Conservation (phyloP, 2,329 filamentous ascomycete genomes). For the Blumeria hordei region DNA sequence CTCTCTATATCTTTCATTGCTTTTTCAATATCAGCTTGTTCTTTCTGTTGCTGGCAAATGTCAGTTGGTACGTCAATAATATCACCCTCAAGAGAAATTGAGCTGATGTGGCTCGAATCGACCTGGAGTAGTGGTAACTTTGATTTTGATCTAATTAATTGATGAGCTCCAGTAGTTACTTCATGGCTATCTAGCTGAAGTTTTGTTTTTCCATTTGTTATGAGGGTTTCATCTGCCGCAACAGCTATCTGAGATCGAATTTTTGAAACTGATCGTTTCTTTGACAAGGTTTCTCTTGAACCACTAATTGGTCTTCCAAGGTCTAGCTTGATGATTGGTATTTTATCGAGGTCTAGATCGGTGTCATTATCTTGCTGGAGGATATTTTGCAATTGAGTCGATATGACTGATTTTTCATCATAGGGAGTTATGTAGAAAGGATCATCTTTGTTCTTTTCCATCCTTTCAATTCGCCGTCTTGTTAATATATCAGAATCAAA, state of each 20-base stretch:
- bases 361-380: slow-evolving; percentile 47
- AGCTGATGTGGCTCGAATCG: slow-evolving; percentile 60
- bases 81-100: slow-evolving; percentile 41
- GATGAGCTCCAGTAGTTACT: slow-evolving; percentile 22
- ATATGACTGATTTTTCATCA: slow-evolving; percentile 27
- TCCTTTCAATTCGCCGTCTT: slow-evolving; percentile 48
- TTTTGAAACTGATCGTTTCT: slow-evolving; percentile 17
- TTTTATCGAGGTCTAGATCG: slow-evolving; percentile 74
- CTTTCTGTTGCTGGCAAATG: slow-evolving; percentile 41
- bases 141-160: slow-evolving; percentile 26
- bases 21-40: slow-evolving; percentile 71
- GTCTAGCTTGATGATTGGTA: slow-evolving; percentile 85
- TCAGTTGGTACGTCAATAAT: slow-evolving; percentile 20
- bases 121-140: slow-evolving; percentile 54
- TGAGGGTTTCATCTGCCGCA: slow-evolving; percentile 49
- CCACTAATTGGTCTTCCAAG: slow-evolving; percentile 26
- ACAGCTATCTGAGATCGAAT: slow-evolving; percentile 39
- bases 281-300: slow-evolving; percentile 10
- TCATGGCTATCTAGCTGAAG: slow-evolving; percentile 29
- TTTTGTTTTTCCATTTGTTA: slow-evolving; percentile 24
- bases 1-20: slow-evolving; percentile 78
- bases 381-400: slow-evolving; percentile 56
- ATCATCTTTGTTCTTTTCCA: slow-evolving; percentile 71
- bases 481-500: slow-evolving; percentile 51
- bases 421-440: slow-evolving; percentile 66